A percentile compares a stretch with the other conserved stretches of the same genome.
Evolutionary conservation across 306 rosid species (phyloP).

Genomic region (Notholithocarpus densiflorus): DNA sequence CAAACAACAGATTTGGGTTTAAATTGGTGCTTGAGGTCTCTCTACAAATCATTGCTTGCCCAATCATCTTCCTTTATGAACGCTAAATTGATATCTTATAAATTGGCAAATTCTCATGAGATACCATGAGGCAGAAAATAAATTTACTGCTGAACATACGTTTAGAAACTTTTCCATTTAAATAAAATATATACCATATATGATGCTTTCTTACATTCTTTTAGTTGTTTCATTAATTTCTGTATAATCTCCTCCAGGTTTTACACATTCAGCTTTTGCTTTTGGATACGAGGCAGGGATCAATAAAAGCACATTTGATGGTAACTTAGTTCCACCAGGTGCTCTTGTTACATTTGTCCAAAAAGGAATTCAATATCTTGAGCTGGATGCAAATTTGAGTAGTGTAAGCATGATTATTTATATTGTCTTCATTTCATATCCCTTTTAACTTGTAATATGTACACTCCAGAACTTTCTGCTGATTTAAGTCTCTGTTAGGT

Average conservation of each 20-base stretch:
- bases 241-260: slow-evolving; percentile 34
- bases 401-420: slow-evolving; percentile 38
- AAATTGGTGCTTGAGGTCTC: too few relatives aligned
- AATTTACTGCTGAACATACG: too few relatives aligned
- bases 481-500: slow-evolving; percentile 39
- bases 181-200: too few relatives aligned
- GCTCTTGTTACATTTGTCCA: slow-evolving; percentile 62
- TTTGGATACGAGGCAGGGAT: slow-evolving; percentile 64
- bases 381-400: slow-evolving; percentile 62
- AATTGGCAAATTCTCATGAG: too few relatives aligned
- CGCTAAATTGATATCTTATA: too few relatives aligned
- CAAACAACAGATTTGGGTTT: too few relatives aligned
- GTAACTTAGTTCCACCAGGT: slow-evolving; percentile 58
- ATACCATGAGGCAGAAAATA: too few relatives aligned
- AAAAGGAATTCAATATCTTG: slow-evolving; percentile 67
- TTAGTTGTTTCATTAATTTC: not conserved
- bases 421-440: not conserved
- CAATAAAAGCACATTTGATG: slow-evolving; percentile 44
- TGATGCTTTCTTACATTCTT: not conserved
- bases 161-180: too few relatives aligned
- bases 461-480: slow-evolving; percentile 23
- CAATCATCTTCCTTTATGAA: too few relatives aligned
- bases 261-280: slow-evolving; percentile 67
- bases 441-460: not conserved
- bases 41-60: too few relatives aligned